A percentile compares a stretch with the other conserved stretches of the same genome.
Conservation (phyloP, 331 rosid genomes). For the Rosa hybrid region DNA sequence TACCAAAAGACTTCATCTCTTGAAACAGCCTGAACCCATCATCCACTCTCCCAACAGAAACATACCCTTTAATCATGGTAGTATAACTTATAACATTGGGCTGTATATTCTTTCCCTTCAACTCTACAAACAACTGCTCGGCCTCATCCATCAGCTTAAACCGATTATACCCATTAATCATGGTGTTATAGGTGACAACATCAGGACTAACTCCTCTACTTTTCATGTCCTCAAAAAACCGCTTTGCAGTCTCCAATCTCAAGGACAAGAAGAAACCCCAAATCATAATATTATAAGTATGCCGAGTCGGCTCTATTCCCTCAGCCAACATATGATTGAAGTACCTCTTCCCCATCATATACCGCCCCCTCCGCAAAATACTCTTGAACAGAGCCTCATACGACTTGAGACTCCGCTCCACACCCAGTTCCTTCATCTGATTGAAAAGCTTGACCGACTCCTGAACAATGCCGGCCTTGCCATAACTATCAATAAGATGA, state of each 20-base stretch:
- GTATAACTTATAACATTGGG: constrained; percentile 76
- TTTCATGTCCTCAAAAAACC: constrained; percentile 75
- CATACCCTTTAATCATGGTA: constrained; percentile 68
- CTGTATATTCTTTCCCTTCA: constrained; percentile 58
- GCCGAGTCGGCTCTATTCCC: constrained; percentile 65
- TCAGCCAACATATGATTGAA: constrained; percentile 70
- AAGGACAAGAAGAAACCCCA: constrained; percentile 80
- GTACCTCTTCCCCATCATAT: constrained; percentile 82
- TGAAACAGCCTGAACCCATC: constrained; percentile 53
- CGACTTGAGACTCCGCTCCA: constrained; percentile 48
- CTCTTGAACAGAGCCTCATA: constrained; percentile 70
- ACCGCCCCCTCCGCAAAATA: constrained; percentile 64
- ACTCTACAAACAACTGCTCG: constrained; percentile 63
- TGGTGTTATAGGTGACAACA: constrained; percentile 66
- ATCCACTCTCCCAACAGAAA: constrained; percentile 51
- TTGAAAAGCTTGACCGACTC: constrained; percentile 68
- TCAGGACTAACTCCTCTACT: constrained; percentile 55
- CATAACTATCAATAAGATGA: constrained; percentile 60
- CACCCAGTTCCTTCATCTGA: constrained; percentile 67
- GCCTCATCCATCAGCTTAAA: constrained; percentile 74
- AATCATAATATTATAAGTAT: constrained; percentile 67
- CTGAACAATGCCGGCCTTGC: constrained; percentile 75
- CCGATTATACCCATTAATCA: constrained; percentile 73
- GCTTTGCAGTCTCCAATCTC: constrained; percentile 65
- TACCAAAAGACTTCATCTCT: constrained; percentile 63